Conservation (phyloP, 1,284 basidiomycete species). For the Neolentinus lepideus region DNA sequence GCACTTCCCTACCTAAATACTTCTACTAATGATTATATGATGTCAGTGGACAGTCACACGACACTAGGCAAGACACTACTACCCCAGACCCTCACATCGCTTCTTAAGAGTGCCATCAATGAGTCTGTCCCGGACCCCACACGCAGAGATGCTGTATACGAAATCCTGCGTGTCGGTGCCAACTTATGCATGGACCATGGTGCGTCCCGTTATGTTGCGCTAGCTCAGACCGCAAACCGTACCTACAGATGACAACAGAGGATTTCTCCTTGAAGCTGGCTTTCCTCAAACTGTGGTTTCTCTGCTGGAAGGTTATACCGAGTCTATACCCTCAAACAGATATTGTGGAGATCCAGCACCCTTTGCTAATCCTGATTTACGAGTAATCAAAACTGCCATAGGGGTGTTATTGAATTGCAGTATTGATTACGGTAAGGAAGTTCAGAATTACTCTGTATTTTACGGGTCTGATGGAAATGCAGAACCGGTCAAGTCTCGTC, state of each 20-base stretch:
- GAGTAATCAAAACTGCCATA: conserved; percentile 69
- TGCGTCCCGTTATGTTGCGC: conserved; percentile 20
- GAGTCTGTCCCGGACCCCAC: conserved; percentile 38
- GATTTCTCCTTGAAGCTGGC: conserved; percentile 56
- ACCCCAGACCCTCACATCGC: conserved; percentile 53
- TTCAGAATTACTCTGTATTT: background rate
- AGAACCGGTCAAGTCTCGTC: conserved; percentile 67
- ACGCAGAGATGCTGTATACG: conserved; percentile 45
- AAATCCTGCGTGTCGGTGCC: conserved; percentile 68
- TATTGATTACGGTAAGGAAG: conserved; percentile 61
- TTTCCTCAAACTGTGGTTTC: conserved; percentile 60
- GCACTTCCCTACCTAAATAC: too few relatives aligned
- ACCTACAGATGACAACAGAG: conserved; percentile 54
- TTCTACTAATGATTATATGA: background rate
- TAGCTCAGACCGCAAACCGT: conserved; percentile 8
- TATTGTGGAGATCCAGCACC: conserved; percentile 35
- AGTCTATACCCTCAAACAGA: conserved; percentile 34
- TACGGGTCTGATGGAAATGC: conserved; percentile 2
- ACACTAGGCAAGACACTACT: conserved; percentile 54
- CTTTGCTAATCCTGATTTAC: conserved; percentile 55
- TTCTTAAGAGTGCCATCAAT: conserved; percentile 48
- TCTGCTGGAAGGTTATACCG: conserved; percentile 63
- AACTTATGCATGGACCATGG: conserved; percentile 81
- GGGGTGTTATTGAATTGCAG: conserved; percentile 78
- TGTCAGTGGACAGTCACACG: conserved; percentile 63